Evolutionary conservation across 2,329 filamentous ascomycete species (phyloP), one percentile per base, ranked within the genome.

Genomic region (Neonectria neomacrospora): DNA sequence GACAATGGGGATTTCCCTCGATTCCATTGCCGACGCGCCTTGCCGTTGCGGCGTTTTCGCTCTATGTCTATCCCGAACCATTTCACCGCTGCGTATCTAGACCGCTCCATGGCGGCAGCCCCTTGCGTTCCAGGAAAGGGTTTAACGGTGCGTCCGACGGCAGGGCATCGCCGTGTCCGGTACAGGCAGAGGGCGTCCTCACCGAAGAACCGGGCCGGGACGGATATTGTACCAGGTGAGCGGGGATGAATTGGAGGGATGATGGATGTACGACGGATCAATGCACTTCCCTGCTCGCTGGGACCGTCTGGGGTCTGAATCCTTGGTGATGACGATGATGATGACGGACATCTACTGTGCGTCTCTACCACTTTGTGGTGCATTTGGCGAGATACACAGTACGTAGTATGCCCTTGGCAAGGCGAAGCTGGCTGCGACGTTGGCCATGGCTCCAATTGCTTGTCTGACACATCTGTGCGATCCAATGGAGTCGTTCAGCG

Each of bases 291-390:
- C 47, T 50, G 23, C 23, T 26, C n/a, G 23, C 34, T 61, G 45
- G 14, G 26, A 44, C 45, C 42, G 14, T 50, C 45, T 48, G 32
- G 60, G 60, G 50, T 42, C 28, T 12, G 34, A 22, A 63, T 58
- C 60, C 60, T 54, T 54, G 54, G 44, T 54, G 55, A 58, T 51
- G 50, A 47, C 39, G 55, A 57, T 57, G 54, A 50, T 39, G 48
- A 59, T 58, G 60, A 50, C 26, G 18, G 14, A 26, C 12, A 30
- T 14, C 41, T 34, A 54, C 58, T 41, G 42, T 34, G 34, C 41
- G 28, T 44, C 47, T 56, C 14, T 37, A 16, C 16, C 5, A 16
- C 8, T 56, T n/a, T 14, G 4, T 32, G 20, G 14, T 53, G 42
- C 41, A 20, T 3, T 12, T 28, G 39, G 39, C 30, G 14, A 28